These are phyloP conservation scores for Purshia tridentata DNA, from an alignment of 306 rosid genomes.

Conservation along the genomic window DNA sequence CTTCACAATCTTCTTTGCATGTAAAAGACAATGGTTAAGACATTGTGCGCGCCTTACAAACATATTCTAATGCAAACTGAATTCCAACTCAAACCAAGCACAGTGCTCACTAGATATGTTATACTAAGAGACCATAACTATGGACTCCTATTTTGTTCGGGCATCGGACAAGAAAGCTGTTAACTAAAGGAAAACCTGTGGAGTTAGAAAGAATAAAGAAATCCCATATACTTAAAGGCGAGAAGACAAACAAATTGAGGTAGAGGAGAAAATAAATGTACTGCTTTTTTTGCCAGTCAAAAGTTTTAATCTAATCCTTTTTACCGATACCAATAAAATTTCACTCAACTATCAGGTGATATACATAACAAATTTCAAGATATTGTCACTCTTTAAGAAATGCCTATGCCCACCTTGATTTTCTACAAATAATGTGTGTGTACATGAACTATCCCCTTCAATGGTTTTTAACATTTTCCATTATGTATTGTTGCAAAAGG, in stretches of 20 bases:
- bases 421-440: neutral
- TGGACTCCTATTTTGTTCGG: neutral
- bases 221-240: neutral
- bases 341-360: neutral
- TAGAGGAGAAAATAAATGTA: neutral
- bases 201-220: neutral
- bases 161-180: neutral
- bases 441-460: neutral
- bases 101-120: neutral
- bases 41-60: neutral
- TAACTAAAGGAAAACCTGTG: neutral
- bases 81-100: neutral
- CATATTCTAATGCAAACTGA: neutral
- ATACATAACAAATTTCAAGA: neutral
- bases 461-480: neutral
- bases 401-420: neutral
- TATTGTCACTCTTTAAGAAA: neutral
- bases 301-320: neutral
- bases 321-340: no score
- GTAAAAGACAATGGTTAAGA: constrained; percentile 18
- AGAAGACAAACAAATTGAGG: neutral
- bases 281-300: neutral
- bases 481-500: neutral
- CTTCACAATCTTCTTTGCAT: constrained; percentile 74
- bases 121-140: neutral